phyloP scores from a whole-genome alignment of 805 yeast species.

The Barnettozyma pratensis region DNA sequence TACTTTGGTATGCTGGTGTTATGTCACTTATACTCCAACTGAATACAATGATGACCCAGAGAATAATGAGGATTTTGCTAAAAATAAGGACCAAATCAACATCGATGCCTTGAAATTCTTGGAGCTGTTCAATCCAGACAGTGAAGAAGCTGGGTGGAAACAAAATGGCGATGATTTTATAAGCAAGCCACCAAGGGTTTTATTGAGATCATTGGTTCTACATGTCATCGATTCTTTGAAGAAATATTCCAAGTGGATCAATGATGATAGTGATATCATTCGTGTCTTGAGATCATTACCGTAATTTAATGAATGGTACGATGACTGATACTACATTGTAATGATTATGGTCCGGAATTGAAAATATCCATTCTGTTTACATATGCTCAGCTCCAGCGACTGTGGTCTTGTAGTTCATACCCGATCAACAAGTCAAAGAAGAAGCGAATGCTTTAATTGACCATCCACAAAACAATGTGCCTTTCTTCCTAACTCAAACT shows the following conservation, averaged over 20 bases:
- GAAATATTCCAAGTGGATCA: background rate
- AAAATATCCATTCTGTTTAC: too few relatives aligned
- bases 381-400: too few relatives aligned
- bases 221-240: background rate
- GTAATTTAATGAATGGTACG: too few relatives aligned
- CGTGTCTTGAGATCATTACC: too few relatives aligned
- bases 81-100: background rate
- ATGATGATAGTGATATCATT: background rate
- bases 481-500: too few relatives aligned
- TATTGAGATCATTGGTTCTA: background rate
- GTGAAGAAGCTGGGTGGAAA: background rate
- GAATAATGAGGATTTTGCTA: background rate
- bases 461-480: too few relatives aligned
- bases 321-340: too few relatives aligned
- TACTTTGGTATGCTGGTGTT: constrained; percentile 19
- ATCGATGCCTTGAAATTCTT: background rate
- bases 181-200: background rate
- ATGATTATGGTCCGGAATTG: too few relatives aligned
- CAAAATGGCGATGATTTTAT: background rate
- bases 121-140: background rate
- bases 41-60: background rate
- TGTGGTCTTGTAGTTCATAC: too few relatives aligned
- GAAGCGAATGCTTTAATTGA: too few relatives aligned
- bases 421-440: too few relatives aligned
- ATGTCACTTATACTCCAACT: background rate